Evolutionary conservation across 306 rosid genomes (phyloP), one percentile per base, ranked within the genome.

Genomic region (Vigna trinervia): DNA sequence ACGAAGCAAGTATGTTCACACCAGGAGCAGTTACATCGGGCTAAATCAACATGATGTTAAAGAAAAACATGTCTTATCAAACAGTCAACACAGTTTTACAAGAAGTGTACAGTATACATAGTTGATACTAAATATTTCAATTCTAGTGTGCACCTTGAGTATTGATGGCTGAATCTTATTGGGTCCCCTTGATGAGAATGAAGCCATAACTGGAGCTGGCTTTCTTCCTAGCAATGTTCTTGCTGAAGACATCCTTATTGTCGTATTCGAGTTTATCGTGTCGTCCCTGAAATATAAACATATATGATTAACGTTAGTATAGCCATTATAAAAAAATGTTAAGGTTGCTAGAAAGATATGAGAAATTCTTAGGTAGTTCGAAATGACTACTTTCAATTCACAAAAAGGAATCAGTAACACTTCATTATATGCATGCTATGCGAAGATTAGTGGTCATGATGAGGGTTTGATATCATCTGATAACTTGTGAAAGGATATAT

Each of bases 1-100:
- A 89, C 1, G 97, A 82, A n/a, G 91, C 87, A 20, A 92, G 79
- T 71, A 92, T 88, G 66, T 72, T 77, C 17, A 82, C 82, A 3
- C 85, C 82, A 0, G 85, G 85, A 0, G 85, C 85, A 64, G 79
- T 86, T 30, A 92, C 78, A 81, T 92, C 97, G 48, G 84, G 84
- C 84, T 81, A 12, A 34, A 36, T 48, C 17, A 22, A 0, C 50
- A 45, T 8, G 38, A 4, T 46, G 19, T 12, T 58, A 26, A 23
- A n/a, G 17, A 57, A 54, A 22, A 67, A n/a, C 14, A 20, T 45
- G 17, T 6, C 11, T 23, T 26, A 17, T 30, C 4, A 22, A 56
- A 43, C 14, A 28, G 14, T 39, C 0, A 77, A 41, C 13, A 54
- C 23, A 69, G 8, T 13, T 23, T 20, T n/a, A 53, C 14, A 32